Conservation (phyloP, 73 alveolate genomes). For the Tetrahymena thermophila region DNA sequence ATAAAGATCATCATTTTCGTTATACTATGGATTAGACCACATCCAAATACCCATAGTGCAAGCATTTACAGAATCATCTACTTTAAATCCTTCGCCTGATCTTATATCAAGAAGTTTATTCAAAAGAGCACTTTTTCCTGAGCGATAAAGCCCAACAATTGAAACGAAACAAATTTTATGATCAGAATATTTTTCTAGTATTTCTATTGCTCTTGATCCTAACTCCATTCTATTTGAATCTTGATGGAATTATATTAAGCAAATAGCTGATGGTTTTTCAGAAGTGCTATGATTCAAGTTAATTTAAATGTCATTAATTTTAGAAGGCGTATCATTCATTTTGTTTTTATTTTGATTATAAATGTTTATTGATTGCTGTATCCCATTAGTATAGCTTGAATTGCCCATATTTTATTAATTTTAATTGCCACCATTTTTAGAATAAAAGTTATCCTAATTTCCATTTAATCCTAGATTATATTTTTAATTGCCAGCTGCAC, state of each 20-base stretch:
- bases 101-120: conserved; percentile 73
- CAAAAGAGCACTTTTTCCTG: conserved; percentile 90
- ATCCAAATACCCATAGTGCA: conserved; percentile 97
- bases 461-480: not conserved
- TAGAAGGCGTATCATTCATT: not conserved
- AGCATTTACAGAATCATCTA: conserved; percentile 77
- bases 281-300: not conserved
- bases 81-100: conserved; percentile 67
- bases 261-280: not conserved
- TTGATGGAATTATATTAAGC: not conserved
- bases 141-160: conserved; percentile 77
- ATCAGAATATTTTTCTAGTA: not conserved
- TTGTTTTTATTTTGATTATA: not conserved
- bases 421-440: not conserved
- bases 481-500: not conserved
- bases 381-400: not conserved
- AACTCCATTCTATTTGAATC: not conserved
- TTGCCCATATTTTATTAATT: not conserved
- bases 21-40: conserved; percentile 82
- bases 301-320: not conserved
- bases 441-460: not conserved
- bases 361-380: not conserved
- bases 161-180: not conserved
- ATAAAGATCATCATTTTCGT: conserved; percentile 73
- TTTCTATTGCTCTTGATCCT: not conserved